A percentile compares a stretch with the other conserved stretches of the same genome.
These are phyloP conservation scores for Tephrocybe rancida DNA, from an alignment of 768 basidiomycete species.

Conservation along the genomic window DNA sequence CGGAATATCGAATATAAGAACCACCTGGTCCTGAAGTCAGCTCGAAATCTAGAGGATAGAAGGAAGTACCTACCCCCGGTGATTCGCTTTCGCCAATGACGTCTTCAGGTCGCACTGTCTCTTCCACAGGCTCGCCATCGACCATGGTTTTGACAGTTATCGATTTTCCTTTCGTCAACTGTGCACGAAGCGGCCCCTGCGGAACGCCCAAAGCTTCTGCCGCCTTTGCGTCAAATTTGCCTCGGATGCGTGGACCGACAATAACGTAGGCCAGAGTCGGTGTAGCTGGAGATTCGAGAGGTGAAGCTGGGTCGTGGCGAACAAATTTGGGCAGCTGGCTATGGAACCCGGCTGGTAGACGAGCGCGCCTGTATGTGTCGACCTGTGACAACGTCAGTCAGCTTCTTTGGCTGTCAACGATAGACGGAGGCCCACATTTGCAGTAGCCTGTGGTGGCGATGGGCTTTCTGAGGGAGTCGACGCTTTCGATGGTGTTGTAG, in stretches of 20 bases:
- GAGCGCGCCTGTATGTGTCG: conserved; percentile 30
- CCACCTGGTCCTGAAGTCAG: conserved; percentile 38
- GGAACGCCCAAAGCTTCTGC: conserved; percentile 68
- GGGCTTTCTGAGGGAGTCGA: background rate
- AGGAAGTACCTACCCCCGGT: conserved; percentile 38
- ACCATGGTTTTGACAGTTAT: conserved; percentile 59
- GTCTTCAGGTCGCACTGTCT: conserved; percentile 62
- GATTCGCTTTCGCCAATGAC: conserved; percentile 55
- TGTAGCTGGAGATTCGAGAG: conserved; percentile 16
- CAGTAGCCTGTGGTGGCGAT: background rate
- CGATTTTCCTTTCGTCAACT: conserved; percentile 64
- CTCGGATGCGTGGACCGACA: conserved; percentile 54
- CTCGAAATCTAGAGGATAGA: background rate
- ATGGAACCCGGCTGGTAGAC: conserved; percentile 35
- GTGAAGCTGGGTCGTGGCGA: conserved; percentile 13
- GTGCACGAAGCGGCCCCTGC: conserved; percentile 55
- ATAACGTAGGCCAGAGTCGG: conserved; percentile 52
- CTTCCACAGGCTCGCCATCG: conserved; percentile 38
- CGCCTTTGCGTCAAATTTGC: conserved; percentile 73
- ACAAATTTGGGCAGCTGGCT: conserved; percentile 39
- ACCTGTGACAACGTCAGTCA: conserved; percentile 12
- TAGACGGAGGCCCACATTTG: conserved; percentile 6
- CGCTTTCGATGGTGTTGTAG: background rate
- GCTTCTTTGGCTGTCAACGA: background rate
- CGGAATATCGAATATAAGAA: conserved; percentile 76